These are phyloP conservation scores for Lasiodiplodia citricola DNA, from an alignment of 2,329 filamentous ascomycete genomes.

Conservation along the genomic window DNA sequence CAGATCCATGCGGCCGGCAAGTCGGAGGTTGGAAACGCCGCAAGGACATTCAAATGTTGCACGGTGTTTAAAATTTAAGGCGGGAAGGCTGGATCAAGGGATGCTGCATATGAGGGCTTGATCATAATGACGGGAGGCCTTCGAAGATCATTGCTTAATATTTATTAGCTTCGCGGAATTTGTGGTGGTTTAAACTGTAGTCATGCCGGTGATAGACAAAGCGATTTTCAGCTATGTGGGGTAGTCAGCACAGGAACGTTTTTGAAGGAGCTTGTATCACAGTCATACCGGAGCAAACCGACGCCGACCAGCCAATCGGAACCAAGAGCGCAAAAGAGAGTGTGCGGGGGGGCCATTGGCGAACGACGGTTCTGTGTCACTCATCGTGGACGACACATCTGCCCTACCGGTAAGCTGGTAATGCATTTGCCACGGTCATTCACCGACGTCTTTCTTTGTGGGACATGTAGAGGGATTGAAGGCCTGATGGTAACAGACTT, in stretches of 20 bases:
- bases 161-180: neutral
- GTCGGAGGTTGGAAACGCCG: neutral
- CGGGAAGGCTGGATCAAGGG: neutral
- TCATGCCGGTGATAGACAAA: neutral
- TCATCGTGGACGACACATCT: neutral
- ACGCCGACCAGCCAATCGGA: neutral
- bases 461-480: neutral
- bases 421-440: neutral
- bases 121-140: neutral
- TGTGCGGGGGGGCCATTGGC: neutral
- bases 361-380: neutral
- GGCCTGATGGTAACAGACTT: neutral
- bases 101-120: neutral
- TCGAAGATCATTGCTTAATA: neutral
- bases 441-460: neutral
- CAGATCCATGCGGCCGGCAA: neutral
- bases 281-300: neutral
- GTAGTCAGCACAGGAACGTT: neutral
- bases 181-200: neutral
- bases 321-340: neutral
- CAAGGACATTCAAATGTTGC: neutral
- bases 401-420: neutral
- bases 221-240: neutral
- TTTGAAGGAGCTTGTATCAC: neutral
- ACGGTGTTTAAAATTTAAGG: neutral